A percentile compares a stretch with the other conserved stretches of the same genome.
Conservation (phyloP, 495 filamentous ascomycete species). For the Penicillium lividum region DNA sequence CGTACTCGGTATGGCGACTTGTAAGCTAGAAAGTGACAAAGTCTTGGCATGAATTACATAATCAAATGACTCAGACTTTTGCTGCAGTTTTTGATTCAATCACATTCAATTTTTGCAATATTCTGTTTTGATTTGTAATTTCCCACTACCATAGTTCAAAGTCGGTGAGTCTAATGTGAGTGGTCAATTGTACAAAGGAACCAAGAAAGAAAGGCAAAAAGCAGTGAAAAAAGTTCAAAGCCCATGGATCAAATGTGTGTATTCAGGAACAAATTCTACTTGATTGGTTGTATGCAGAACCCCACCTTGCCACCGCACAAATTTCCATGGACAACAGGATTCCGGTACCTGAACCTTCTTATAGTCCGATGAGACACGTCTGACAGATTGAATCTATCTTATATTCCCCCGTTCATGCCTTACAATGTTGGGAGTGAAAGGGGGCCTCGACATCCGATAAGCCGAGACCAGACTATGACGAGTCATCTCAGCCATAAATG, state of each 20-base stretch:
- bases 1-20: background rate
- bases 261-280: background rate
- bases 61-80: background rate
- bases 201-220: background rate
- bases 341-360: background rate
- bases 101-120: no score
- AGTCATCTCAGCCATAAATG: conserved; percentile 1
- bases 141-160: no score
- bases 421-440: conserved; percentile 1
- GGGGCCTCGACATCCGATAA: conserved; percentile 3
- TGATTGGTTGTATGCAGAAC: background rate
- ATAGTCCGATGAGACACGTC: no score
- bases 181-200: background rate
- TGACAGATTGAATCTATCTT: no score
- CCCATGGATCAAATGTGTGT: background rate
- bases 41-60: background rate
- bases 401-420: background rate
- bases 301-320: conserved; percentile 2
- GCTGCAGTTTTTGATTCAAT: no score
- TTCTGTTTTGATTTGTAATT: no score
- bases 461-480: background rate
- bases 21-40: background rate
- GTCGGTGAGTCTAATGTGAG: background rate
- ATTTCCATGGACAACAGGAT: background rate
- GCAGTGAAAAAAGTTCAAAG: background rate